Evolutionary conservation across 306 rosid genomes (phyloP).

Genomic region (Quercus agrifolia): DNA sequence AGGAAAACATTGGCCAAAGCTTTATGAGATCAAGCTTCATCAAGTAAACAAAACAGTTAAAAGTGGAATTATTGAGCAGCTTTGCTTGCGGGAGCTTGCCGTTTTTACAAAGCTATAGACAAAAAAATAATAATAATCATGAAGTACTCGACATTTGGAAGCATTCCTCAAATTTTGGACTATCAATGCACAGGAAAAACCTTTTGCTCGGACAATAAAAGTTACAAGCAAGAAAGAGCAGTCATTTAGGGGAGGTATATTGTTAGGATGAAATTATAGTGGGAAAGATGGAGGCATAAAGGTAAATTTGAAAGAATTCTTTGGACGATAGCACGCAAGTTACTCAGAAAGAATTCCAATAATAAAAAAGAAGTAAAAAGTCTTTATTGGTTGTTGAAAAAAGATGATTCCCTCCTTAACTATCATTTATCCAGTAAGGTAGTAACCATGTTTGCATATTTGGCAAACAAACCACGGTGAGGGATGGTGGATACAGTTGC

Average conservation of each 20-base stretch:
- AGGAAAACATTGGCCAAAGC: conserved; percentile 88
- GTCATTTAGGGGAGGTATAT: not conserved
- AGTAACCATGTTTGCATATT: no score
- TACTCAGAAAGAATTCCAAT: no score
- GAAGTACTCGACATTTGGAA: not conserved
- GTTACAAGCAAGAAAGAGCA: not conserved
- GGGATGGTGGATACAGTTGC: no score
- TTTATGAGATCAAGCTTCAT: conserved; percentile 62
- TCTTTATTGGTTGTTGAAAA: no score
- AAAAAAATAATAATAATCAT: not conserved
- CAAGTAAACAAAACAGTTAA: conserved; percentile 32
- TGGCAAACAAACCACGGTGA: no score
- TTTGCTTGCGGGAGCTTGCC: conserved; percentile 52
- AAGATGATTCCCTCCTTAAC: no score
- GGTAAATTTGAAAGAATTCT: not conserved
- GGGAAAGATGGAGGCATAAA: not conserved
- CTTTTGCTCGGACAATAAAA: not conserved
- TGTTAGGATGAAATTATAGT: not conserved
- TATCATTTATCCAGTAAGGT: no score
- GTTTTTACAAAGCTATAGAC: conserved; percentile 28
- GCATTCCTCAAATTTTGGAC: not conserved
- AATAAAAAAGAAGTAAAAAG: not conserved
- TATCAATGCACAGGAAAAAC: not conserved
- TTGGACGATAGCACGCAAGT: not conserved
- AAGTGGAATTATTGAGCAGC: conserved; percentile 39